Evolutionary conservation across 805 yeast genomes (phyloP).

Genomic region (Saturnispora sanitii): DNA sequence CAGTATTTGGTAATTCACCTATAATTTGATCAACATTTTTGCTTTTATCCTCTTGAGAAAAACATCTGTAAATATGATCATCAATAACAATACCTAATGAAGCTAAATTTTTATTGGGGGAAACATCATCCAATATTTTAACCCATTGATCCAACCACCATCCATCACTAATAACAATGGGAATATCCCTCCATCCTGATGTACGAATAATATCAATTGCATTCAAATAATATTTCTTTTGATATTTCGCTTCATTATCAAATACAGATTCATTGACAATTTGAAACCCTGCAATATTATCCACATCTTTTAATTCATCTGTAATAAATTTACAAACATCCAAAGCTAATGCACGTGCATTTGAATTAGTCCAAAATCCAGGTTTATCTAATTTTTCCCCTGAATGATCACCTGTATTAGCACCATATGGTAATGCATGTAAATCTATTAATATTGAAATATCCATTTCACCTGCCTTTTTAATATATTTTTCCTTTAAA

Average conservation of each 20-base stretch:
- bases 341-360: slow-evolving; percentile 36
- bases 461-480: slow-evolving; percentile 46
- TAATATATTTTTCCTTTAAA: slow-evolving; percentile 40
- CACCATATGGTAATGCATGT: slow-evolving; percentile 90
- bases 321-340: slow-evolving; percentile 53
- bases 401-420: slow-evolving; percentile 77
- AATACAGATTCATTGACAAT: slow-evolving; percentile 77
- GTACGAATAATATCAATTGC: slow-evolving; percentile 54
- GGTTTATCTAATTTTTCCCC: slow-evolving; percentile 56
- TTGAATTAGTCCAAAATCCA: slow-evolving; percentile 49
- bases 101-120: slow-evolving; percentile 26
- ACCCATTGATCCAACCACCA: slow-evolving; percentile 86
- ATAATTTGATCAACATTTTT: slow-evolving; percentile 60
- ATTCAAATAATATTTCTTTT: slow-evolving; percentile 50
- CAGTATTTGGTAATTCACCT: slow-evolving; percentile 40
- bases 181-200: slow-evolving; percentile 42
- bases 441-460: slow-evolving; percentile 77
- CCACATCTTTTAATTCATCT: slow-evolving; percentile 41
- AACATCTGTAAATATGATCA: slow-evolving; percentile 79
- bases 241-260: slow-evolving; percentile 41
- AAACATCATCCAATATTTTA: slow-evolving; percentile 44
- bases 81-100: slow-evolving; percentile 65
- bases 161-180: slow-evolving; percentile 81
- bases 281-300: slow-evolving; percentile 75
- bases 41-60: slow-evolving; percentile 59